Percentiles rank a stretch among this genome's conserved stretches.
Evolutionary conservation across 768 basidiomycete genomes (phyloP).

Genomic region (Mycena kentingensis): DNA sequence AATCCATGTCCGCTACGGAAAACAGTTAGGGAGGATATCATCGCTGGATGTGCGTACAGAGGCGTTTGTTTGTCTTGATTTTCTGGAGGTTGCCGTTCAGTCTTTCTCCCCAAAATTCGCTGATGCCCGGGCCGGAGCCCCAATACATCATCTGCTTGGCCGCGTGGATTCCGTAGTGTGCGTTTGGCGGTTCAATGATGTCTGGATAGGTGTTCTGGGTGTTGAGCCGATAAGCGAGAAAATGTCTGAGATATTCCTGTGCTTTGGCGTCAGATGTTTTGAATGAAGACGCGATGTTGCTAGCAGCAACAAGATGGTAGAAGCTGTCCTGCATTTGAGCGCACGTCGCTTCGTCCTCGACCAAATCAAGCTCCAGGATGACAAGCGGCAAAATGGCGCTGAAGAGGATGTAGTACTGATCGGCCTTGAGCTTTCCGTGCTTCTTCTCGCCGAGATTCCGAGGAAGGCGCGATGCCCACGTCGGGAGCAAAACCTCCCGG

Average conservation of each 20-base stretch:
- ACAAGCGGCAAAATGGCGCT: constrained; percentile 21
- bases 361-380: constrained; percentile 8
- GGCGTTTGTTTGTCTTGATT: constrained; percentile 10
- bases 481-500: constrained; percentile 12
- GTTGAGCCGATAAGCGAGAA: constrained; percentile 1
- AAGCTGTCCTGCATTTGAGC: constrained; percentile 3
- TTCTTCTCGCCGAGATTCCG: constrained; percentile 22
- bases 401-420: constrained; percentile 20
- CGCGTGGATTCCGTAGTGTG: constrained; percentile 20
- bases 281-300: constrained; percentile 18
- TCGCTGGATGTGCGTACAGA: not conserved
- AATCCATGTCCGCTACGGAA: constrained; percentile 9
- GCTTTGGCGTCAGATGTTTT: constrained; percentile 15
- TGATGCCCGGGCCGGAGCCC: constrained; percentile 18
- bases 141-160: constrained; percentile 10
- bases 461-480: constrained; percentile 18
- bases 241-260: constrained; percentile 7
- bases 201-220: constrained; percentile 5
- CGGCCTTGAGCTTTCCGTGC: constrained; percentile 28
- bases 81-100: constrained; percentile 12
- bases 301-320: constrained; percentile 11
- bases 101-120: constrained; percentile 21
- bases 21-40: not conserved
- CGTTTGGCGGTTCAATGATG: constrained; percentile 2
- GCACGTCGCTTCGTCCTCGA: not conserved